Evolutionary conservation across 352 stramenopile genomes (phyloP).

Genomic region (Phytophthora vignae): DNA sequence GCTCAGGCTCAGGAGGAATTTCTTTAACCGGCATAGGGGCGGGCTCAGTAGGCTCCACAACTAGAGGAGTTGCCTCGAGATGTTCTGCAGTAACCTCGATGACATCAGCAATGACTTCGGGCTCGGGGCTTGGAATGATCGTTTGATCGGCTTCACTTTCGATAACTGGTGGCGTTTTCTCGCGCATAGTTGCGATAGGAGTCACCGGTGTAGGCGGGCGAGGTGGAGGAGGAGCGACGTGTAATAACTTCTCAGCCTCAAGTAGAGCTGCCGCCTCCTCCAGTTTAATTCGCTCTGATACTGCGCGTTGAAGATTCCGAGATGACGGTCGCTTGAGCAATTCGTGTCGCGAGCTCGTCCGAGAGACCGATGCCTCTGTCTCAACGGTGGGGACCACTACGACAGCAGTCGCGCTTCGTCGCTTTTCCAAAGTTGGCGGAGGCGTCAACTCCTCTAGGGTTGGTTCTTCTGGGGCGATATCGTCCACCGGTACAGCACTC

Average conservation of each 20-base stretch:
- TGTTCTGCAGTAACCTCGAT: conserved; percentile 1
- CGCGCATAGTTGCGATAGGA: not conserved
- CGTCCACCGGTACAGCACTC: conserved; percentile 1
- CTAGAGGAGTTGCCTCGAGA: conserved; percentile 1
- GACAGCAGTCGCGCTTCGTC: conserved; percentile 32
- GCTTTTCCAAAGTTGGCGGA: conserved; percentile 13
- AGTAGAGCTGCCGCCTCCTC: conserved; percentile 23
- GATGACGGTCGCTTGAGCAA: conserved; percentile 21
- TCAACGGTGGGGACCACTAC: conserved; percentile 33
- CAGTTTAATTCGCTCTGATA: conserved; percentile 18
- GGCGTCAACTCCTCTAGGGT: not conserved
- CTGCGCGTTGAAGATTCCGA: conserved; percentile 8
- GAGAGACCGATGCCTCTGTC: conserved; percentile 1
- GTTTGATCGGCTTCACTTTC: conserved; percentile 7
- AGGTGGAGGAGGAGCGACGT: not conserved
- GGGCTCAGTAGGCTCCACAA: conserved; percentile 5
- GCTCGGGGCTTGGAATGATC: not conserved
- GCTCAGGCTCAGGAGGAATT: conserved; percentile 1
- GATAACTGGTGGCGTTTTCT: conserved; percentile 9
- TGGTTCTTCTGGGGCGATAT: conserved; percentile 6
- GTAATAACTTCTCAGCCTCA: conserved; percentile 5
- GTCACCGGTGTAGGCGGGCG: conserved; percentile 6
- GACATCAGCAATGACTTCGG: conserved; percentile 1
- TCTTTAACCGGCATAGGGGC: conserved; percentile 9
- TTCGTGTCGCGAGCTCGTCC: conserved; percentile 8